Base-by-base conservation (phyloP, 1,284 basidiomycete genomes). In the Marasmius sp. region DNA sequence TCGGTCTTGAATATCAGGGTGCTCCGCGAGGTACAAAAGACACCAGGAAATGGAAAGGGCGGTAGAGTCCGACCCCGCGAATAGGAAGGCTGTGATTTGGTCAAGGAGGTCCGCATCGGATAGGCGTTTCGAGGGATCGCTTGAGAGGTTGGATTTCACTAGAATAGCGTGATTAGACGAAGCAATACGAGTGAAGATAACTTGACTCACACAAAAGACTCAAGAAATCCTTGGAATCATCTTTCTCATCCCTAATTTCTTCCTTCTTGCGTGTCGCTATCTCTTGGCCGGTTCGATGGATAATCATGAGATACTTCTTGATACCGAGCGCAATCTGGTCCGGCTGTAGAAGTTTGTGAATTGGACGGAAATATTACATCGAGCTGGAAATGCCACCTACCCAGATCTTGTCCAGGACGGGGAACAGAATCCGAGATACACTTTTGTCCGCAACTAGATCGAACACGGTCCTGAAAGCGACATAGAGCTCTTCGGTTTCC, bases 51-150 rank as follows among this genome's bases (percentile, higher is more conserved):
- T 74, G 47, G 82, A 79, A 5, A 86, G 73, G 2, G 81, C 76
- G 20, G 84, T 82, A 0, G 84, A 81, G 66, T 88, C 86, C 33
- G 82, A 79, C 7, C 83, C 83, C 5, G 78, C 82, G 52, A 84
- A 80, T 58, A 85, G 74, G 68, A 85, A 81, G 41, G 81, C 81
- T 14, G 81, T 80, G 59, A 84, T 78, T 69, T 84, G 83, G 63
- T 83, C 81, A 5, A 84, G 73, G 22, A 85, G 72, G 55, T 81
- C 81, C 37, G 73, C 61, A 61, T 85, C 83, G n/a, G 80, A 77
- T 33, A 85, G 71, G 12, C 77, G 76, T 59, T 75, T 74, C 1
- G 76, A 72, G 1, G 75, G 65, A 58, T 81, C 78, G 37, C 64
- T 70, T 7, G 77, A 78, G 27, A 82, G 69, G 66, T 84, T 84